Evolutionary conservation across 768 basidiomycete species (phyloP).

Genomic region (Hemileccinum rubropunctum): DNA sequence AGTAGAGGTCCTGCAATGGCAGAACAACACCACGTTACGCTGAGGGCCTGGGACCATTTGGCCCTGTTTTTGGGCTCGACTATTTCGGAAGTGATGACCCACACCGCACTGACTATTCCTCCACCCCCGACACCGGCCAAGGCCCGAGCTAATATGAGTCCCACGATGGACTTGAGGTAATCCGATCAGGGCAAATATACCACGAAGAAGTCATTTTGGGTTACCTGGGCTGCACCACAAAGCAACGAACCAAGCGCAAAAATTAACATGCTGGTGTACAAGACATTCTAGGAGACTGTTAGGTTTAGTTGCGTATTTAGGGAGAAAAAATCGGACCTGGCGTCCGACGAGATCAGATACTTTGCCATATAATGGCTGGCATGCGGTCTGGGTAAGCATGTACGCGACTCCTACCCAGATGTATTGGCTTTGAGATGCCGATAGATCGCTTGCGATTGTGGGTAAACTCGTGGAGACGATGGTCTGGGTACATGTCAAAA

Average conservation of each 20-base stretch:
- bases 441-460: constrained; percentile 69
- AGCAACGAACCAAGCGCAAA: constrained; percentile 79
- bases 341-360: constrained; percentile 78
- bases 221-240: constrained; percentile 72
- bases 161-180: constrained; percentile 39
- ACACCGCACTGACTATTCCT: constrained; percentile 81
- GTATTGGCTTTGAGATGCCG: constrained; percentile 68
- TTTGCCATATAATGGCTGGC: constrained; percentile 79
- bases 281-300: constrained; percentile 46
- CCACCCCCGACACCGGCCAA: constrained; percentile 82
- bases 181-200: constrained; percentile 15
- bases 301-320: neutral
- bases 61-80: constrained; percentile 68
- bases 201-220: constrained; percentile 14
- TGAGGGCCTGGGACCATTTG: constrained; percentile 83
- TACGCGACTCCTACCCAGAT: constrained; percentile 87
- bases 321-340: constrained; percentile 48
- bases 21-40: constrained; percentile 84
- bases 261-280: constrained; percentile 70
- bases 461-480: constrained; percentile 85
- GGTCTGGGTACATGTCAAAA: constrained; percentile 35
- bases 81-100: constrained; percentile 85
- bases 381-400: constrained; percentile 82
- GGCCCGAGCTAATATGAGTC: constrained; percentile 66
- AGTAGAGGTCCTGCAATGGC: constrained; percentile 80